Evolutionary conservation across 306 rosid genomes (phyloP).

Genomic region (Rubus idaeus): DNA sequence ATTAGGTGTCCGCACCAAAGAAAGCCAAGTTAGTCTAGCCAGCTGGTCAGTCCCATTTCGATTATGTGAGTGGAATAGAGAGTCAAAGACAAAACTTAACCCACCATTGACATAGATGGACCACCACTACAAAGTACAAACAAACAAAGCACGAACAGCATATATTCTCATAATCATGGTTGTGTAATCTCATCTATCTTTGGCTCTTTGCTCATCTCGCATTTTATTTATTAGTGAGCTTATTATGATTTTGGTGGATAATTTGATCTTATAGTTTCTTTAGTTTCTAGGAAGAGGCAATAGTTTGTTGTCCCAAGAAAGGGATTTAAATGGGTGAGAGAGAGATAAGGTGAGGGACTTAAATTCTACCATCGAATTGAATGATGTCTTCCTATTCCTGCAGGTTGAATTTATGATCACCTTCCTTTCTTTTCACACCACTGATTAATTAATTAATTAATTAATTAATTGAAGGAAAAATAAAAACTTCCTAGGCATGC

Average conservation of each 20-base stretch:
- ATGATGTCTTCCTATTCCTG: neutral
- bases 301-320: conserved; percentile 45
- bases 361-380: neutral
- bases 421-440: neutral
- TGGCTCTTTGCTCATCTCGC: neutral
- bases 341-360: conserved; percentile 27
- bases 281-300: conserved; percentile 36
- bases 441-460: neutral
- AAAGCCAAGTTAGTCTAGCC: neutral
- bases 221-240: neutral
- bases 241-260: neutral
- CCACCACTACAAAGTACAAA: too few relatives aligned
- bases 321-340: neutral
- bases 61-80: neutral
- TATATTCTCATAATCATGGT: too few relatives aligned
- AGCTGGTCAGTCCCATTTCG: neutral
- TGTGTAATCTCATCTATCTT: too few relatives aligned
- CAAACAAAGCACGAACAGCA: too few relatives aligned
- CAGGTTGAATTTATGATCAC: neutral
- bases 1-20: neutral
- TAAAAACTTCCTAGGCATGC: neutral
- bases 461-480: too few relatives aligned
- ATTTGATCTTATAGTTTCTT: neutral
- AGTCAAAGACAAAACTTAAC: neutral
- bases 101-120: neutral